Base-by-base conservation (phyloP, 2,329 filamentous ascomycete species). In the Diaporthe amygdali region DNA sequence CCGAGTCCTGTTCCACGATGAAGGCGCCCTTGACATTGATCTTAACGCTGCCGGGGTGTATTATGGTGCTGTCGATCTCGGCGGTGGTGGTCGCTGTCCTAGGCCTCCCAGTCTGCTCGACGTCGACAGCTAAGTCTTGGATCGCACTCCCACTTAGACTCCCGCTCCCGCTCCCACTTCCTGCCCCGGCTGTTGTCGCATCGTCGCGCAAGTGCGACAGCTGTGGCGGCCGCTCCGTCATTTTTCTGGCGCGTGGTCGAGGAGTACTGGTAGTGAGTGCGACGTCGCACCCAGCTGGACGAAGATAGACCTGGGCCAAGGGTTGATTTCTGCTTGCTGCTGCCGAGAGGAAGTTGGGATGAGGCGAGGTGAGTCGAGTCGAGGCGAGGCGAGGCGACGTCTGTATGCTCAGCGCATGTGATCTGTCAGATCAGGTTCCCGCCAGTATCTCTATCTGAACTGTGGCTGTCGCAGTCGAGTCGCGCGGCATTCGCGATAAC, bases 21-120 rank as follows among this genome's bases (percentile, higher is more conserved):
- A 97, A 98, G 47, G 96, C 96, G 78, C 96, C 96, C 81, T 95
- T 91, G 75, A 98, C 96, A 80, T 99, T 98, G 85, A 99, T 98
- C 83, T 94, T 93, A 78, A 98, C 95, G 17, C 93, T 89, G 30
- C 90, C 90, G 2, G 90, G 90, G 76, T 89, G 88, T 68, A 84
- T 88, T 77, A 92, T 88, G 61, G 88, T 88, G 76, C 84, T 89
- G 79, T 89, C 87, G 69, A 90, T 90, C 80, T 90, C 88, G 76
- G 88, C 84, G 14, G 86, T 87, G 73, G 84, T 85, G 44, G 86
- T 89, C 71, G 80, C 80, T 22, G 81, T 84, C 72, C 81, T 79
- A 22, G 80, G 81, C 46, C 82, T 73, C 49, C 71, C 56, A 46
- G 61, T 66, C 41, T 73, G 70, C 49, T 74, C 74, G 39, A 61